Evolutionary conservation across 345 rosid genomes (phyloP).

Genomic region (Luvunga scandens): DNA sequence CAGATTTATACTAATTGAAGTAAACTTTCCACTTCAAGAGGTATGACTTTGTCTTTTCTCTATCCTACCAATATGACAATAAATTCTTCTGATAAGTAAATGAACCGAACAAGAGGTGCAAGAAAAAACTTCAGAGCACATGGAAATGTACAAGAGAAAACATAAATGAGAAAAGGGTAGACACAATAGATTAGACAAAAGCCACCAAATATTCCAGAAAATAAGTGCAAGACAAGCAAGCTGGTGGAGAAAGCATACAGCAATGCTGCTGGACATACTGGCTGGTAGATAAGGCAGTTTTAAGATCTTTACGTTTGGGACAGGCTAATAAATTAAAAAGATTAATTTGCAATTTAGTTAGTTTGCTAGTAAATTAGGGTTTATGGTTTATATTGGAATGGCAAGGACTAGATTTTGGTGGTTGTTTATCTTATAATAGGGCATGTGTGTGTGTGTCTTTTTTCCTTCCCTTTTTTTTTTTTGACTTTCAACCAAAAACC

Average conservation of each 20-base stretch:
- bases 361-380: background rate
- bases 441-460: no score
- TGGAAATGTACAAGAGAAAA: background rate
- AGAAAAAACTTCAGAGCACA: background rate
- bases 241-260: background rate
- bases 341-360: background rate
- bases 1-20: background rate
- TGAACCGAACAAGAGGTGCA: background rate
- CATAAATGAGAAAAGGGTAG: background rate
- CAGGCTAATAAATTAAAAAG: background rate
- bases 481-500: background rate
- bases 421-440: background rate
- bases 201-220: background rate
- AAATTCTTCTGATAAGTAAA: background rate
- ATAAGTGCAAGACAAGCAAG: conserved; percentile 1
- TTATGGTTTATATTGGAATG: background rate
- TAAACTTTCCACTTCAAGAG: background rate
- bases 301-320: background rate
- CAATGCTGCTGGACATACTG: background rate
- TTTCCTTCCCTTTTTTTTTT: no score
- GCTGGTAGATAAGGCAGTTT: background rate
- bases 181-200: background rate
- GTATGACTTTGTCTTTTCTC: no score
- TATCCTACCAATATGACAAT: no score
- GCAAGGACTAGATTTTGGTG: background rate